phyloP scores from a whole-genome alignment of 1,284 basidiomycete genomes.

The Trichosporon coremiiforme region DNA sequence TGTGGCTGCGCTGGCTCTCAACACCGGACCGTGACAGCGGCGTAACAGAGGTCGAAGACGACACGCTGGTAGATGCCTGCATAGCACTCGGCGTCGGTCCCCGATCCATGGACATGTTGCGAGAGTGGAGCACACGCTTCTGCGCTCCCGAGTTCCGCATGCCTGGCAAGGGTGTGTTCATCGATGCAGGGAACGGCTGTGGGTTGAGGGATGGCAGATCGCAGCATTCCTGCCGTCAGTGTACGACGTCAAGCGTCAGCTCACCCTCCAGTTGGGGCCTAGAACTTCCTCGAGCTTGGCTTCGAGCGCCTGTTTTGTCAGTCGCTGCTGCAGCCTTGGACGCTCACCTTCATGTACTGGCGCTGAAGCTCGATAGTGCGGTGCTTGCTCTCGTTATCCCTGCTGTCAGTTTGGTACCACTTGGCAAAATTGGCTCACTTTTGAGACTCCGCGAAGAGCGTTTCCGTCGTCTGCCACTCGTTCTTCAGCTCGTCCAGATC shows the following conservation, averaged over 20 bases:
- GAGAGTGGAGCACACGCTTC: conserved; percentile 25
- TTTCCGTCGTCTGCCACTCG: conserved; percentile 40
- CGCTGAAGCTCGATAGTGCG: conserved; percentile 40
- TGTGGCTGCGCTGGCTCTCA: conserved; percentile 1
- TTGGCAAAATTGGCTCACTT: conserved; percentile 28
- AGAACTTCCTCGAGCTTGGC: conserved; percentile 36
- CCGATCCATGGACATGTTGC: background rate
- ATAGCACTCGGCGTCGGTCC: background rate
- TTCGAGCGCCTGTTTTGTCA: conserved; percentile 37
- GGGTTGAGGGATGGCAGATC: conserved; percentile 20
- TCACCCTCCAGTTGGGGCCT: conserved; percentile 42
- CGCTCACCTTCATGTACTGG: conserved; percentile 40
- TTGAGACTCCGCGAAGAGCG: conserved; percentile 41
- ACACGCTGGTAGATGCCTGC: background rate
- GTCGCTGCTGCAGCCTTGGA: background rate
- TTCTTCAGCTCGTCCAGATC: conserved; percentile 30
- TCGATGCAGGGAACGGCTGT: conserved; percentile 29
- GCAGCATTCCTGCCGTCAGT: conserved; percentile 22
- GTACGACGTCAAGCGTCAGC: background rate
- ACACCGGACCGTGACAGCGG: conserved; percentile 10
- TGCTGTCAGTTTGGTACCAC: conserved; percentile 22
- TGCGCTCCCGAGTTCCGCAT: conserved; percentile 13
- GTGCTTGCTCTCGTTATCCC: conserved; percentile 48
- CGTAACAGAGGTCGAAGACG: conserved; percentile 23
- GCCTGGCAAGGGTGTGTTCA: conserved; percentile 37